Evolutionary conservation across 108 stramenopile species (phyloP).

Genomic region (Cylindrotheca closterium): DNA sequence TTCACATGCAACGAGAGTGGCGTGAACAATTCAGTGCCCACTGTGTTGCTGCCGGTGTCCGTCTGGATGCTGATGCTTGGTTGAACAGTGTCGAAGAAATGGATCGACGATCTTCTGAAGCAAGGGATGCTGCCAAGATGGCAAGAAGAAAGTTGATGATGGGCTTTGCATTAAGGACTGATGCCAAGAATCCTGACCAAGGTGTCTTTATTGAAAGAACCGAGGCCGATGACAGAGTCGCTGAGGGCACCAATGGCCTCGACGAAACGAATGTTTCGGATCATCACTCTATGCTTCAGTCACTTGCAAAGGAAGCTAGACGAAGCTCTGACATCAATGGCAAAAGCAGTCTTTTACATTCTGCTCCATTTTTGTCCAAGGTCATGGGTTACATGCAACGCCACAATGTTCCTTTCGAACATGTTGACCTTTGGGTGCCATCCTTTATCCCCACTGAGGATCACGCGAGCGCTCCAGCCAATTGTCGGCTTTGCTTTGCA

Average conservation of each 20-base stretch:
- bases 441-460: conserved; percentile 67
- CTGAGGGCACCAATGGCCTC: conserved; percentile 19
- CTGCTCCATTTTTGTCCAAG: conserved; percentile 74
- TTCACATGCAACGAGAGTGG: conserved; percentile 88
- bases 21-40: conserved; percentile 69
- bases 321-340: conserved; percentile 42
- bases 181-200: conserved; percentile 58
- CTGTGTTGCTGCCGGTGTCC: conserved; percentile 61
- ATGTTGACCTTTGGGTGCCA: conserved; percentile 87
- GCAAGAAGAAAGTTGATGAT: conserved; percentile 80
- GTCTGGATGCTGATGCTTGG: conserved; percentile 76
- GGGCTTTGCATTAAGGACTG: conserved; percentile 68
- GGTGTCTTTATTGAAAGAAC: conserved; percentile 78
- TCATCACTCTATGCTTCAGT: conserved; percentile 38
- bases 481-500: conserved; percentile 85
- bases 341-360: conserved; percentile 56
- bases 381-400: conserved; percentile 66
- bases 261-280: conserved; percentile 24
- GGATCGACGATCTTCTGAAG: conserved; percentile 67
- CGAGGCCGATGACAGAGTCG: conserved; percentile 33
- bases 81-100: conserved; percentile 79
- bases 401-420: conserved; percentile 82
- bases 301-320: conserved; percentile 47
- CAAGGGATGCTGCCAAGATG: conserved; percentile 74
- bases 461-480: conserved; percentile 19